A percentile compares a stretch with the other conserved stretches of the same genome.
These are phyloP conservation scores for Claviceps purpurea DNA, from an alignment of 2,329 filamentous ascomycete species.

Conservation along the genomic window DNA sequence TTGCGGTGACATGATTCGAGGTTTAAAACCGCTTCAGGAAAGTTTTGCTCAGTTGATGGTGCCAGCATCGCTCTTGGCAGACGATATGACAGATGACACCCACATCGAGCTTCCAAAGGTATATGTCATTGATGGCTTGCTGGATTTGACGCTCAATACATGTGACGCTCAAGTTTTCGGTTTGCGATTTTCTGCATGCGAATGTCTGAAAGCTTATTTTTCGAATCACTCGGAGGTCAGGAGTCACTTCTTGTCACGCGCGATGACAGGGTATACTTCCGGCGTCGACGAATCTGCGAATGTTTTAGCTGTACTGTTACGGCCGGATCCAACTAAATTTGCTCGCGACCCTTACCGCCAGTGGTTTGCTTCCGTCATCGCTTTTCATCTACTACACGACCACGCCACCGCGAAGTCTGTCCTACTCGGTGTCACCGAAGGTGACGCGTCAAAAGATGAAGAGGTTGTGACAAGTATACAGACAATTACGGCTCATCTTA, in stretches of 20 bases:
- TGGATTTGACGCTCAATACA: constrained; percentile 66
- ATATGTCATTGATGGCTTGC: constrained; percentile 85
- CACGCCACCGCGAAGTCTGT: constrained; percentile 65
- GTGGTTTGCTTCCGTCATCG: constrained; percentile 80
- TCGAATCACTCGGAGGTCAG: constrained; percentile 68
- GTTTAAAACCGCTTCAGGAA: constrained; percentile 70
- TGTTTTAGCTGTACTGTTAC: constrained; percentile 69
- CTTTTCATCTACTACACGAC: constrained; percentile 76
- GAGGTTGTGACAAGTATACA: constrained; percentile 94
- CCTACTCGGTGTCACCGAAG: constrained; percentile 74
- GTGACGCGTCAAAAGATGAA: constrained; percentile 77
- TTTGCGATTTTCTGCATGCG: constrained; percentile 70
- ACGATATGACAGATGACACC: constrained; percentile 23
- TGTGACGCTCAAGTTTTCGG: constrained; percentile 58
- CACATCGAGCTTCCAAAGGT: constrained; percentile 44
- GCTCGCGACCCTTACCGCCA: constrained; percentile 69
- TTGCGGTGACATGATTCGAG: constrained; percentile 78
- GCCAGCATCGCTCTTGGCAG: constrained; percentile 37
- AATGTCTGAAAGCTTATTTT: constrained; percentile 90
- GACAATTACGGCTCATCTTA: constrained; percentile 72
- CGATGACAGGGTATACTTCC: constrained; percentile 73
- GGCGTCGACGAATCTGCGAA: constrained; percentile 77
- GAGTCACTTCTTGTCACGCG: constrained; percentile 72
- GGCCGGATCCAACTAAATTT: constrained; percentile 46
- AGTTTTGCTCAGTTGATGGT: constrained; percentile 81